Conservation (phyloP, 495 filamentous ascomycete species). For the Penicillium atrosanguineum region DNA sequence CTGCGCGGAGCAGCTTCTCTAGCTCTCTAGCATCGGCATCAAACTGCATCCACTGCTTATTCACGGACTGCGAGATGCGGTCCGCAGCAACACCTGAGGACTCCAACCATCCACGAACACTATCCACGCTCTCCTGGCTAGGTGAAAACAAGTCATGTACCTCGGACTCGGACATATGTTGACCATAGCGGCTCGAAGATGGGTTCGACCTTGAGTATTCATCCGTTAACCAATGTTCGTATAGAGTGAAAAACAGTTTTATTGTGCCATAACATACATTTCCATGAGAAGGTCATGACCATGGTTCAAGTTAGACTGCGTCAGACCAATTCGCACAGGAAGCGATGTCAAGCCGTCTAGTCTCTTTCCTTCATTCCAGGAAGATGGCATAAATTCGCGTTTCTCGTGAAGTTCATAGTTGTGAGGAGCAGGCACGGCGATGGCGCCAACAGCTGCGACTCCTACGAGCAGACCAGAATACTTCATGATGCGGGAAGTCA, state of each 20-base stretch:
- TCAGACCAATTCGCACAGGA: constrained; percentile 55
- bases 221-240: neutral
- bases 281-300: constrained; percentile 56
- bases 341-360: constrained; percentile 35
- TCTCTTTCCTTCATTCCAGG: constrained; percentile 32
- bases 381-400: constrained; percentile 29
- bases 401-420: constrained; percentile 44
- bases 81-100: constrained; percentile 44
- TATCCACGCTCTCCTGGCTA: constrained; percentile 33
- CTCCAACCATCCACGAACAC: constrained; percentile 49
- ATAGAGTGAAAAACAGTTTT: neutral
- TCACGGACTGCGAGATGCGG: constrained; percentile 45
- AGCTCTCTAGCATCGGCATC: constrained; percentile 50
- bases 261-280: constrained; percentile 31
- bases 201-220: constrained; percentile 31
- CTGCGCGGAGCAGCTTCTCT: constrained; percentile 54
- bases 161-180: constrained; percentile 44
- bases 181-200: constrained; percentile 50
- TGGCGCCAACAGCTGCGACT: constrained; percentile 19
- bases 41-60: constrained; percentile 55
- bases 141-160: constrained; percentile 54
- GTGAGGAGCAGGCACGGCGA: constrained; percentile 30
- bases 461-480: constrained; percentile 29
- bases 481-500: constrained; percentile 26
- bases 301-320: constrained; percentile 51